Evolutionary conservation across 345 rosid species (phyloP).

Genomic region (Pistacia atlantica): DNA sequence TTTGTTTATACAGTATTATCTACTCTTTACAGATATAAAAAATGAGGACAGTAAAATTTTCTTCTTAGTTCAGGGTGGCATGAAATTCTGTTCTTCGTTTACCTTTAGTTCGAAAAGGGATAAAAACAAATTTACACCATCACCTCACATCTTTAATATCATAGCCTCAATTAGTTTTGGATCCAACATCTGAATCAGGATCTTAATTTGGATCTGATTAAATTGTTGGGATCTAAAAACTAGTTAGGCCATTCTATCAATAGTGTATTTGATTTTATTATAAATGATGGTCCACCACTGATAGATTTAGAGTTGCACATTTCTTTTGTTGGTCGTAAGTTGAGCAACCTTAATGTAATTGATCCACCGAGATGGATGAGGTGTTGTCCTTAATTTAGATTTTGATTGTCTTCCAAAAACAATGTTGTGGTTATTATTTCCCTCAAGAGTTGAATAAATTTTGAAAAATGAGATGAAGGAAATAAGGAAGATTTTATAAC

Average conservation of each 20-base stretch:
- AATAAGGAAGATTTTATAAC: too few relatives aligned
- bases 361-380: too few relatives aligned
- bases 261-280: neutral
- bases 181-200: neutral
- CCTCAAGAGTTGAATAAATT: too few relatives aligned
- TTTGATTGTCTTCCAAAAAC: too few relatives aligned
- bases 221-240: neutral
- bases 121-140: neutral
- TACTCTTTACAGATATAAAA: neutral
- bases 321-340: neutral
- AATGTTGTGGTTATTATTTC: too few relatives aligned
- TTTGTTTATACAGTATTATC: neutral
- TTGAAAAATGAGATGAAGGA: too few relatives aligned
- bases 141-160: neutral
- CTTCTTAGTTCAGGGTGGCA: neutral
- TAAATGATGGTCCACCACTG: neutral
- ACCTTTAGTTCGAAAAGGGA: neutral
- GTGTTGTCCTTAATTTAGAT: too few relatives aligned
- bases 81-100: neutral
- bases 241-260: neutral
- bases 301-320: neutral
- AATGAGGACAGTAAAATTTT: neutral
- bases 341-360: too few relatives aligned
- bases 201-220: neutral
- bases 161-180: neutral